phyloP scores from a whole-genome alignment of 306 rosid species.

The Pterocarpus macrocarpus region DNA sequence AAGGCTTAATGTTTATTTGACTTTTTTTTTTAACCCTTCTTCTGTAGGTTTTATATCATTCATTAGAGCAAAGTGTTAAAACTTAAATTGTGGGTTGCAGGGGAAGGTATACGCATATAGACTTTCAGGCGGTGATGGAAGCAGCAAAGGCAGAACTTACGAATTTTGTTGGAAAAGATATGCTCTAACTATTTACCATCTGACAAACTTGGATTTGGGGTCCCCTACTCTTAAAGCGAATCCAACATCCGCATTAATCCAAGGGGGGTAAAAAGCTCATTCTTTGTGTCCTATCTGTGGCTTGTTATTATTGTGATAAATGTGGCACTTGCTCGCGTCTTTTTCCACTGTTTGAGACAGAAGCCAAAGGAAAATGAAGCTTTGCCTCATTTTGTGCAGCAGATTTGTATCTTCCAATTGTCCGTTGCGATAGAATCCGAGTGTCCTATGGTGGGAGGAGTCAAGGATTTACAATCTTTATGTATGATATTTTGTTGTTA shows the following conservation, averaged over 20 bases:
- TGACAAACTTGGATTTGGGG: constrained; percentile 20
- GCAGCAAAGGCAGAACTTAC: constrained; percentile 82
- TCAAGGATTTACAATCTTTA: constrained; percentile 5
- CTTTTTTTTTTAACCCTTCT: neutral
- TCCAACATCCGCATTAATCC: constrained; percentile 32
- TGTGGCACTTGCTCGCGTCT: constrained; percentile 17
- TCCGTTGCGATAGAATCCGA: neutral
- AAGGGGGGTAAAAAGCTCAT: neutral
- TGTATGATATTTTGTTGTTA: constrained; percentile 11
- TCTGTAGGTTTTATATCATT: constrained; percentile 30
- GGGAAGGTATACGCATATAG: constrained; percentile 83
- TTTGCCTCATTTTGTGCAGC: neutral
- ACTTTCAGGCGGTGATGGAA: constrained; percentile 79
- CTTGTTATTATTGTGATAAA: constrained; percentile 32
- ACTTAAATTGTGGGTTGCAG: constrained; percentile 61
- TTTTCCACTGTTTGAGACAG: constrained; percentile 35
- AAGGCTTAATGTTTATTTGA: neutral
- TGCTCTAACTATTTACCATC: constrained; percentile 48
- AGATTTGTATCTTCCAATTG: constrained; percentile 34
- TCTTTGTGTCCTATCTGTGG: constrained; percentile 15
- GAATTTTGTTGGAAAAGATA: constrained; percentile 65
- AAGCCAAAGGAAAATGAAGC: constrained; percentile 37
- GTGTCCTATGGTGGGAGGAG: constrained; percentile 15
- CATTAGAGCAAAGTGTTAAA: constrained; percentile 30
- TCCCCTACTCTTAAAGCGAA: constrained; percentile 35